Conservation (phyloP, 1,284 basidiomycete genomes). For the Marasmius tenuissimus region DNA sequence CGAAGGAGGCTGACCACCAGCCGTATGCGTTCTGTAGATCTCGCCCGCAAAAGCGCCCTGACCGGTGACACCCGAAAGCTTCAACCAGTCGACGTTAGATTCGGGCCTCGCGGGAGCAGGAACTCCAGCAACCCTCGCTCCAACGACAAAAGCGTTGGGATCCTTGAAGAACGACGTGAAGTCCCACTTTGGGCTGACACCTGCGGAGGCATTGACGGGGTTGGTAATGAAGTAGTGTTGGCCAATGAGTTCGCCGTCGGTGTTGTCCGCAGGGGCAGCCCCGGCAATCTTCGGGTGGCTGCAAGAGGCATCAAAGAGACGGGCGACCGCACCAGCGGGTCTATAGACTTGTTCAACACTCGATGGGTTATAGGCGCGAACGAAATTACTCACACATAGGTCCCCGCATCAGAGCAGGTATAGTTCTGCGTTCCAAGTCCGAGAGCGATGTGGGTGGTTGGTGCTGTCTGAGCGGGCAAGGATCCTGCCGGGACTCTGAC, state of each 20-base stretch:
- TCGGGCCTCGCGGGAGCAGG: neutral
- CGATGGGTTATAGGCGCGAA: too few species aligned
- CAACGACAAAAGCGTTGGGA: neutral
- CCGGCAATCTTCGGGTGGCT: neutral
- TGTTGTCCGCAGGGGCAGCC: neutral
- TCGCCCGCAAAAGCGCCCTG: neutral
- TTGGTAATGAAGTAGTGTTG: constrained; percentile 7
- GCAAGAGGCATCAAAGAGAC: constrained; percentile 3
- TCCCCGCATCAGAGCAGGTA: constrained; percentile 3
- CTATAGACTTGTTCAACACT: neutral
- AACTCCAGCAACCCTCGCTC: neutral
- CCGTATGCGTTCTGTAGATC: neutral
- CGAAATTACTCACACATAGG: neutral
- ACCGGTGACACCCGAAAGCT: neutral
- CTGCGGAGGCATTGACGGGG: neutral
- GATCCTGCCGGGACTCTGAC: neutral
- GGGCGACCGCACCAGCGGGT: constrained; percentile 1
- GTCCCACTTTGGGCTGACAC: constrained; percentile 7
- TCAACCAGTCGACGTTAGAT: neutral
- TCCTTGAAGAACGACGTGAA: neutral
- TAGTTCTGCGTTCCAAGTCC: constrained; percentile 7
- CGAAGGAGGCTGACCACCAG: neutral
- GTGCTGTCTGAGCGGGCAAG: neutral
- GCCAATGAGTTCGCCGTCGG: neutral
- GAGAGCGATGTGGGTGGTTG: neutral